These are phyloP conservation scores for Tuber indicum DNA, from an alignment of 495 filamentous ascomycete species.

Conservation along the genomic window DNA sequence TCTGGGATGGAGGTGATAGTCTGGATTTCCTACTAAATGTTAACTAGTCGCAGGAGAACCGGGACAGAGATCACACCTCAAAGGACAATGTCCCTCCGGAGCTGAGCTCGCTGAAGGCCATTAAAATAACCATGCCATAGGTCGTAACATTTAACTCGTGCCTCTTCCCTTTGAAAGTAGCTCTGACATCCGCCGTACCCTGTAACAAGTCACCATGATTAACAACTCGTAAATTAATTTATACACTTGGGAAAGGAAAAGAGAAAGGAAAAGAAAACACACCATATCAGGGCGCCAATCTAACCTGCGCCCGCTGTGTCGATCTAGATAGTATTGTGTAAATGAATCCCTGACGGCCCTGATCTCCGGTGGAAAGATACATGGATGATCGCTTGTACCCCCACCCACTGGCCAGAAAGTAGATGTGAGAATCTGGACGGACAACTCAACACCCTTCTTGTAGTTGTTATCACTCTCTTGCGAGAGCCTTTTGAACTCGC, in stretches of 20 bases:
- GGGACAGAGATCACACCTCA: slow-evolving; percentile 35
- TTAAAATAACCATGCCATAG: slow-evolving; percentile 80
- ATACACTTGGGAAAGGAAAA: neutral
- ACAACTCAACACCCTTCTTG: slow-evolving; percentile 64
- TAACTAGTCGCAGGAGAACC: neutral
- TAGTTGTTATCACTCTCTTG: slow-evolving; percentile 41
- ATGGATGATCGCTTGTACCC: slow-evolving; percentile 49
- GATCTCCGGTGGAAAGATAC: slow-evolving; percentile 68
- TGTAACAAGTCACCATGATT: slow-evolving; percentile 39
- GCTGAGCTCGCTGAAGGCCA: slow-evolving; percentile 78
- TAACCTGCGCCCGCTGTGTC: slow-evolving; percentile 77
- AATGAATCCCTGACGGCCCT: slow-evolving; percentile 75
- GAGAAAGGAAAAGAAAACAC: neutral
- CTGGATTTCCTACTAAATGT: slow-evolving; percentile 61
- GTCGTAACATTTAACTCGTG: slow-evolving; percentile 91
- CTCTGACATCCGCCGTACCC: slow-evolving; percentile 75
- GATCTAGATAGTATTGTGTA: slow-evolving; percentile 79
- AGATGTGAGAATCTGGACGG: slow-evolving; percentile 77
- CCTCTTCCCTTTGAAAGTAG: slow-evolving; percentile 55
- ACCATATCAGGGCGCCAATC: slow-evolving; percentile 72
- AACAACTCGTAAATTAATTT: neutral
- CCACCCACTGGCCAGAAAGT: slow-evolving; percentile 90
- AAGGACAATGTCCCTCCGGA: slow-evolving; percentile 62
- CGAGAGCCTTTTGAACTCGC: slow-evolving; percentile 43
- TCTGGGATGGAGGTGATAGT: slow-evolving; percentile 72